Base-by-base conservation (phyloP, 768 basidiomycete genomes). In the Macrolepiota fuliginosa region DNA sequence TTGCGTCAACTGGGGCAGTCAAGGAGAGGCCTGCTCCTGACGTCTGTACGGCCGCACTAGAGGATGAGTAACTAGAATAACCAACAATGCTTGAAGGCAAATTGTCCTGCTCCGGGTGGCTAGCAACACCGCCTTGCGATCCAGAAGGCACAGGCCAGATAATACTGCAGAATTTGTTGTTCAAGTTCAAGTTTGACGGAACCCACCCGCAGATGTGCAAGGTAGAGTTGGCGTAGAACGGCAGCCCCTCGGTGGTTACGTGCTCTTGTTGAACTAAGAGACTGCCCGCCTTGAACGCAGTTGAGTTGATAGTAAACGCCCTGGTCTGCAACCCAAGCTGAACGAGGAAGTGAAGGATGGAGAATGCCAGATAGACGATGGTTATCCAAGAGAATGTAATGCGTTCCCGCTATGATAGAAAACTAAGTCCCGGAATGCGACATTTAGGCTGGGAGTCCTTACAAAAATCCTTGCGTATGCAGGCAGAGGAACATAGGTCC, bases 291-390 rank as follows among this genome's bases (percentile, higher is more conserved):
- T 69, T 61, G 29, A 84, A 82, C 5, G 89, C 88, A 19, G 79
- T 65, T 9, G 79, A 79, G 66, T 92, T 92, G 73, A 83, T 83
- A 12, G 77, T 76, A 75, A 87, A 88, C 11, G 87, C 90, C 56
- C 81, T 80, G 54, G 80, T 81, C 74, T 92, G 91, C 50, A 93
- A 77, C 27, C 81, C 76, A 64, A 91, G 77, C 72, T 92, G 91
- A 62, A 90, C 70, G 59, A 81, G 65, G 65, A 87, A 90, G 70
- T 91, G 88, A 49, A 84, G 53, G 55, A 88, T 60, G 22, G 90
- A 87, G 70, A 91, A 89, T 47, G 79, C 57, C 68, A 90, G 84
- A 71, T 91, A 93, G 67, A 84, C 67, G 63, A 80, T 75, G 19
- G 90, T 87, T 56, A 89, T 76, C 39, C 79, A 80, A 52, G 90